Conservation (phyloP, 257 asterid genomes). For the Paraleonurus japonicus region DNA sequence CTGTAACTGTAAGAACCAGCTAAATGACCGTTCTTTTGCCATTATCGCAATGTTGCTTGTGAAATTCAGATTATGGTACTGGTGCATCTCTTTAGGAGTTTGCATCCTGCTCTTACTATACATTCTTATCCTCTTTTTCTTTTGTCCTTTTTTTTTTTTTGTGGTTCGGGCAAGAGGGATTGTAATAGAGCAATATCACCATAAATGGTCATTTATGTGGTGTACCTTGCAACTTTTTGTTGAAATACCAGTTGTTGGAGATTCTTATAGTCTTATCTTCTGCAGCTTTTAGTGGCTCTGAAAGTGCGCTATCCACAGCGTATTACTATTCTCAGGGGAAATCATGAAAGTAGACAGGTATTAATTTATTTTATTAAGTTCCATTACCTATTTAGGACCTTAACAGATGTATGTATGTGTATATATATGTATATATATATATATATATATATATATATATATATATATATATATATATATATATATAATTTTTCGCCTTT, state of each 20-base stretch:
- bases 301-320: slow-evolving; percentile 80
- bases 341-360: slow-evolving; percentile 87
- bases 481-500: background rate
- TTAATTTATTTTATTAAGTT: background rate
- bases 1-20: slow-evolving; percentile 78
- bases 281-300: slow-evolving; percentile 79
- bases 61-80: slow-evolving; percentile 1
- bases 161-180: background rate
- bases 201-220: background rate
- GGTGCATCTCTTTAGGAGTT: slow-evolving; percentile 6
- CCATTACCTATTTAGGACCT: background rate
- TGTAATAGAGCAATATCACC: background rate
- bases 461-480: no score
- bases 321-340: slow-evolving; percentile 79
- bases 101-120: background rate
- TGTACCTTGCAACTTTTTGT: slow-evolving; percentile 9
- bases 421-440: no score
- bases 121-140: background rate
- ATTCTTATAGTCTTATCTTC: slow-evolving; percentile 26
- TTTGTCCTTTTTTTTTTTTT: background rate
- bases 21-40: slow-evolving; percentile 3
- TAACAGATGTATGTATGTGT: no score
- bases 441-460: no score
- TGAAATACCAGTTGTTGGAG: background rate
- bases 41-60: slow-evolving; percentile 13